phyloP scores from a whole-genome alignment of 768 basidiomycete genomes.

The Suillus sp. region DNA sequence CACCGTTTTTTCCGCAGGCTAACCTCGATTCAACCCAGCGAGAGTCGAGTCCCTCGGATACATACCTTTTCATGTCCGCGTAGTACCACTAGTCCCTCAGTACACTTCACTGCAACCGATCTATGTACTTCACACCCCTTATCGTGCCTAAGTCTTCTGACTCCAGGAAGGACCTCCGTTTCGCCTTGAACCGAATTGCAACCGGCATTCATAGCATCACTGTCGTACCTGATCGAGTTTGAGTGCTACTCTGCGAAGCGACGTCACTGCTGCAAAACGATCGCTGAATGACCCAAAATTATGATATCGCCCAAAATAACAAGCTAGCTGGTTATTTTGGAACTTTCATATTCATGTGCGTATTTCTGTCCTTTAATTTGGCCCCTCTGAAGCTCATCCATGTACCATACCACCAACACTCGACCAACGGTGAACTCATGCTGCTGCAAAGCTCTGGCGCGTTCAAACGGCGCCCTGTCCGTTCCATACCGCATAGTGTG shows the following conservation, averaged over 20 bases:
- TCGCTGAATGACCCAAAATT: constrained; percentile 25
- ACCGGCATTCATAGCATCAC: constrained; percentile 22
- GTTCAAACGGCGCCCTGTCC: constrained; percentile 13
- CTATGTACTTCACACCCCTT: constrained; percentile 18
- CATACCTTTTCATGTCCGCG: constrained; percentile 3
- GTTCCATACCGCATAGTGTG: constrained; percentile 20
- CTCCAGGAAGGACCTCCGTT: constrained; percentile 13
- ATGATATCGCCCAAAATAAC: constrained; percentile 37
- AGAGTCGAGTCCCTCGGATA: constrained; percentile 6
- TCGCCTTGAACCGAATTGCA: constrained; percentile 16
- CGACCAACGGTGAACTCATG: not conserved
- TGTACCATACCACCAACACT: not conserved
- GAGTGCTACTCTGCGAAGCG: constrained; percentile 21
- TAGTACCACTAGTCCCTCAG: not conserved
- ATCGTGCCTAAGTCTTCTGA: constrained; percentile 20
- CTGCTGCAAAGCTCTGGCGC: not conserved
- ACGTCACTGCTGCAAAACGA: constrained; percentile 20
- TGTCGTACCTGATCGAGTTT: constrained; percentile 29
- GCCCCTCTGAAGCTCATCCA: constrained; percentile 1
- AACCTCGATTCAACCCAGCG: constrained; percentile 25
- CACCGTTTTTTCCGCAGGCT: constrained; percentile 14
- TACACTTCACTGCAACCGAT: not conserved
- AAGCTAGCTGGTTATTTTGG: constrained; percentile 18
- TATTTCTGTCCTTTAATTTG: constrained; percentile 33
- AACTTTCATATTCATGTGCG: constrained; percentile 12